Evolutionary conservation across 495 filamentous ascomycete genomes (phyloP), one percentile per base, ranked within the genome.

Genomic region (Cetradonia linearis): DNA sequence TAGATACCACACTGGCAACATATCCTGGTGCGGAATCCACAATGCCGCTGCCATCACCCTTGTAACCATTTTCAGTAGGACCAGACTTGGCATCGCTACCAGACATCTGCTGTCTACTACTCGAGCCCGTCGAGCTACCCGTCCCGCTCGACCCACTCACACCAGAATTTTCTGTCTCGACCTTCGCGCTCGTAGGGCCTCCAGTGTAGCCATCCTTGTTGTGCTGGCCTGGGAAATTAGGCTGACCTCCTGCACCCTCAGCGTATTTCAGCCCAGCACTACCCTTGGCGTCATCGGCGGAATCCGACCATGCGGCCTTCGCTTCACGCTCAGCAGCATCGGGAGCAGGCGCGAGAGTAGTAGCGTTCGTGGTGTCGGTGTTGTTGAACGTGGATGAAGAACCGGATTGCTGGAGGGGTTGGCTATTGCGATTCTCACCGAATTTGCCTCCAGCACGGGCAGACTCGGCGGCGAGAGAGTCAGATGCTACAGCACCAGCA

Each of bases 381-480:
- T 71, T 85, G 67, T 77, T 79, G 31, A 82, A 71, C 23, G 76
- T 86, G 27, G 78, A 80, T 50, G 74, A 68, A 54, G 57, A 59
- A 56, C 77, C 74, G 4, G 72, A 71, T 50, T 81, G 76, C 16
- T 72, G 69, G 56, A 75, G 69, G 25, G 80, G 77, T 38, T 78
- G 72, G 11, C 76, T 73, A 37, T 77, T 69, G 14, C 75, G 74
- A 71, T 83, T 81, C 47, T 73, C 67, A 36, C 70, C 70, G 72
- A 82, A 86, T 33, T 65, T 67, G 59, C 83, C 83, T 50, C 77
- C 77, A 18, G 65, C 50, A 42, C 72, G 70, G 55, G 76, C 68
- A 14, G 84, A 86, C 63, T 86, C 81, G 48, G 77, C 83, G 34
- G 84, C 84, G 36, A 87, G 80, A 38, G 83, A 86, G 71, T 86